Conservation (phyloP, 1,284 basidiomycete genomes). For the Cryptococcus sp. region DNA sequence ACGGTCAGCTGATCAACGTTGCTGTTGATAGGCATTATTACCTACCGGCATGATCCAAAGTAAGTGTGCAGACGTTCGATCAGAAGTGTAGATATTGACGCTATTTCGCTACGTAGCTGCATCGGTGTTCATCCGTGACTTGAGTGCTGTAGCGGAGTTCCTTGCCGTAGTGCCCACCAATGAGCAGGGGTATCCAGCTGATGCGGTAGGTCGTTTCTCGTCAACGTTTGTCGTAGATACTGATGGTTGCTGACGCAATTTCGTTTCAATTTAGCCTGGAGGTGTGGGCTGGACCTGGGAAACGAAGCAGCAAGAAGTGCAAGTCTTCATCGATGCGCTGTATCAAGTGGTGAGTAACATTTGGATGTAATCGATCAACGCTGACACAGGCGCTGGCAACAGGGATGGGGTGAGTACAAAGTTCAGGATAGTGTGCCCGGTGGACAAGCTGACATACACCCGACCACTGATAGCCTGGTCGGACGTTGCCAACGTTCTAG, state of each 20-base stretch:
- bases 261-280: constrained; percentile 25
- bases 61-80: constrained; percentile 6
- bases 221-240: background rate
- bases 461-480: constrained; percentile 27
- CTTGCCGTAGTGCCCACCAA: constrained; percentile 40
- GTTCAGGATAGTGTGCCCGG: background rate
- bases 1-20: background rate
- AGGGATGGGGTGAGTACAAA: constrained; percentile 30
- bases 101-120: constrained; percentile 17
- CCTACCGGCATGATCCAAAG: constrained; percentile 39
- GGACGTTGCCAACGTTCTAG: constrained; percentile 27
- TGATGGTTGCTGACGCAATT: background rate
- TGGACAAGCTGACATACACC: background rate
- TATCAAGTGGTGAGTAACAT: constrained; percentile 37
- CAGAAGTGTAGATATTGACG: background rate
- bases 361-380: too few relatives aligned
- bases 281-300: constrained; percentile 46
- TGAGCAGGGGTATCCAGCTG: constrained; percentile 42
- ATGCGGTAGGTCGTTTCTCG: constrained; percentile 26
- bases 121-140: constrained; percentile 29
- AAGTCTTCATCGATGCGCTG: constrained; percentile 30
- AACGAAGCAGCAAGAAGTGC: constrained; percentile 35
- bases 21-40: constrained; percentile 18
- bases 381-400: background rate
- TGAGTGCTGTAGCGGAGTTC: constrained; percentile 33